Conservation (phyloP, 371 early-diverging fungal species). For the Mucor ambiguus region DNA sequence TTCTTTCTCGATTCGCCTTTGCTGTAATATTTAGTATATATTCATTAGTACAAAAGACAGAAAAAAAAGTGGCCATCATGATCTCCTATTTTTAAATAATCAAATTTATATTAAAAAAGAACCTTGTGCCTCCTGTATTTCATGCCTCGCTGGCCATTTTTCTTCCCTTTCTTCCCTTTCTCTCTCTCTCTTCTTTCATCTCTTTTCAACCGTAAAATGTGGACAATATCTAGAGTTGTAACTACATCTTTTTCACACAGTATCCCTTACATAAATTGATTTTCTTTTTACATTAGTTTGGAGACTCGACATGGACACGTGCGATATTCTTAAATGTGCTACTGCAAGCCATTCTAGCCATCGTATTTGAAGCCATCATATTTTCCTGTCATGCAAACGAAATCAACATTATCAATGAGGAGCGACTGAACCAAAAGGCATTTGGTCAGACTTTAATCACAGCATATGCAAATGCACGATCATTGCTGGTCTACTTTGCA, state of each 20-base stretch:
- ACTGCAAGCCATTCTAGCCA: slow-evolving; percentile 43
- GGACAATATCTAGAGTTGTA: slow-evolving; percentile 49
- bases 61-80: background rate
- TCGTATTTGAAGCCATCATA: slow-evolving; percentile 46
- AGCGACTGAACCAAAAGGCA: slow-evolving; percentile 34
- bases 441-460: slow-evolving; percentile 31
- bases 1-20: background rate
- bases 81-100: slow-evolving; percentile 4
- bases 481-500: slow-evolving; percentile 45
- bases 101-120: background rate
- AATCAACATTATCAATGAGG: slow-evolving; percentile 38
- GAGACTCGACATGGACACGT: slow-evolving; percentile 52
- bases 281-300: slow-evolving; percentile 39
- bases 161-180: slow-evolving; percentile 3
- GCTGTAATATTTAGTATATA: background rate
- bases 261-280: background rate
- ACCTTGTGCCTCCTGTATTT: background rate
- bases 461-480: slow-evolving; percentile 50
- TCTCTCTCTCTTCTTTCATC: slow-evolving; percentile 6
- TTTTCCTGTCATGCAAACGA: slow-evolving; percentile 37
- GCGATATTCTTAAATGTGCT: slow-evolving; percentile 42
- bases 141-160: slow-evolving; percentile 4
- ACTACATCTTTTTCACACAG: slow-evolving; percentile 10
- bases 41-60: background rate
- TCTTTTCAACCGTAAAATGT: slow-evolving; percentile 24